These are phyloP conservation scores for Yamadazyma kitorensis DNA, from an alignment of 805 yeast species.

Conservation along the genomic window DNA sequence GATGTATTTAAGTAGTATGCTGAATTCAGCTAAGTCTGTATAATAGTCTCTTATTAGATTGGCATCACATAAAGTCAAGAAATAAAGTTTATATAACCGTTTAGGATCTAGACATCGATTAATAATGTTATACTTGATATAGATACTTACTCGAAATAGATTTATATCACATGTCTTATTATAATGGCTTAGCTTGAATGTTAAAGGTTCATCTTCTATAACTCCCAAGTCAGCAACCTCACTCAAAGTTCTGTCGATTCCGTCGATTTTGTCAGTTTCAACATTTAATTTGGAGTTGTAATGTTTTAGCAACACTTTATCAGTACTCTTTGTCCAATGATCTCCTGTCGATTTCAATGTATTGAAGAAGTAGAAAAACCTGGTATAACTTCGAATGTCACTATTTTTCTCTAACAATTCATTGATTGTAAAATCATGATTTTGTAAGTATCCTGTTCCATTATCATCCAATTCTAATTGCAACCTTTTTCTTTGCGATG, in stretches of 20 bases:
- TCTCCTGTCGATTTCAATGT: too few relatives aligned
- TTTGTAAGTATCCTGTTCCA: too few relatives aligned
- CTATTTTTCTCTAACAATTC: constrained; percentile 2
- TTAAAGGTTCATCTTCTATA: not conserved
- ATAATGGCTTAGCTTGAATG: constrained; percentile 8
- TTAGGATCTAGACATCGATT: not conserved
- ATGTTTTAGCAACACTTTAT: not conserved
- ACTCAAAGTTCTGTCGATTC: too few relatives aligned
- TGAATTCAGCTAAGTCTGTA: constrained; percentile 4
- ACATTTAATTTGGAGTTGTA: too few relatives aligned
- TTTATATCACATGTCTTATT: constrained; percentile 7
- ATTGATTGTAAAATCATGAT: too few relatives aligned
- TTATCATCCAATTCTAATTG: too few relatives aligned
- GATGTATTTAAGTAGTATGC: not conserved
- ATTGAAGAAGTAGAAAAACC: constrained; percentile 9
- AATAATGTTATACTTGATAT: constrained; percentile 2
- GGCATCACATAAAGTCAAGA: constrained; percentile 24
- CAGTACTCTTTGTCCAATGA: not conserved
- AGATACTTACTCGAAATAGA: constrained; percentile 5
- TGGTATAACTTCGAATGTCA: constrained; percentile 2
- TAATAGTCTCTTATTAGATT: constrained; percentile 20
- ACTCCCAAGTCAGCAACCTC: not conserved
- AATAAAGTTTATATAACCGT: constrained; percentile 8
- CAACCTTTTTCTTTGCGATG: too few relatives aligned
- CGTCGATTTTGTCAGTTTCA: too few relatives aligned